Conservation (phyloP, 2,329 filamentous ascomycete species). For the Fusarium odoratissimum region DNA sequence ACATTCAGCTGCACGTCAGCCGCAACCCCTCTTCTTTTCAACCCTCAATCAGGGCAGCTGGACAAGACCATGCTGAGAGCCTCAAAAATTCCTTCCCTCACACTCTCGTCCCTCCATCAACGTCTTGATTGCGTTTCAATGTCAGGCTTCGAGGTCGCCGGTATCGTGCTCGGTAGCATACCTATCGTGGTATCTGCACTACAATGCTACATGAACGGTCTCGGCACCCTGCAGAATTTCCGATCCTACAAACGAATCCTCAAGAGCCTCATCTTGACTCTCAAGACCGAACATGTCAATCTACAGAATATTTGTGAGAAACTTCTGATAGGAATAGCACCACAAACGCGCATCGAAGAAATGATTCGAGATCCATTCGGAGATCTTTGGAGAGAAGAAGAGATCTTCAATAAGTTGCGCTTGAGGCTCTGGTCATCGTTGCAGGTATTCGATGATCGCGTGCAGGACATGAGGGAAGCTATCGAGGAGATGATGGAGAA, state of each 20-base stretch:
- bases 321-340: background rate
- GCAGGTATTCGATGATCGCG: accelerated
- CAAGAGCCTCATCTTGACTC: background rate
- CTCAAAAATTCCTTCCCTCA: accelerated
- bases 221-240: background rate
- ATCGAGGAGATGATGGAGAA: background rate
- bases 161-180: background rate
- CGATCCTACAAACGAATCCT: background rate
- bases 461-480: background rate
- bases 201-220: background rate
- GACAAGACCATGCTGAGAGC: accelerated
- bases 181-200: background rate
- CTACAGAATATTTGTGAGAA: conserved; percentile 10
- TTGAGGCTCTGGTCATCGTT: background rate
- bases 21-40: conserved; percentile 5
- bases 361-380: background rate
- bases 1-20: background rate
- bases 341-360: background rate
- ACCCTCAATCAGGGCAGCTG: background rate
- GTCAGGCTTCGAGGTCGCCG: background rate
- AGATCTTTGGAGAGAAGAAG: background rate
- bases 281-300: background rate
- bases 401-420: accelerated
- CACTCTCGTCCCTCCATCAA: accelerated
- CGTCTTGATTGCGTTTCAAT: background rate